phyloP scores from a whole-genome alignment of 345 rosid genomes.

The Nasturtium officinale region DNA sequence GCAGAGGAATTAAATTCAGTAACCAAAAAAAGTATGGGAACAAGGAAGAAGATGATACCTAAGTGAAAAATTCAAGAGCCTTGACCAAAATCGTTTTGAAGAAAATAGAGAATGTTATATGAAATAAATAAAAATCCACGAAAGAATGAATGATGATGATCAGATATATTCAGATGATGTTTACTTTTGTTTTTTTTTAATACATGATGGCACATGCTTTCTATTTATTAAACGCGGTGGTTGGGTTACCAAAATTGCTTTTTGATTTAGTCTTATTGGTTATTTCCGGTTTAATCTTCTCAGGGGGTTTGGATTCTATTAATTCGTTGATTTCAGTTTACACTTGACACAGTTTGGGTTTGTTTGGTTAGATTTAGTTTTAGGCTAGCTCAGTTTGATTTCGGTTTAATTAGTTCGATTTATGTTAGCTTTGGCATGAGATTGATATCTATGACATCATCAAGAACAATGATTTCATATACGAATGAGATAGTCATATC shows the following conservation, averaged over 20 bases:
- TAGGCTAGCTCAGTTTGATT: no score
- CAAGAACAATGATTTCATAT: no score
- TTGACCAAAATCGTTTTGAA: conserved; percentile 11
- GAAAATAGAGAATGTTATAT: conserved; percentile 11
- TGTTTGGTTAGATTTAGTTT: background rate
- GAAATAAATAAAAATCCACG: background rate
- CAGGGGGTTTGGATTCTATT: background rate
- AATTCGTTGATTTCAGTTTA: background rate
- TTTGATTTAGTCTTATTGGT: background rate
- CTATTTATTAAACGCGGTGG: conserved; percentile 16
- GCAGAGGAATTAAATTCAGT: background rate
- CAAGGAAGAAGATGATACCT: conserved; percentile 29
- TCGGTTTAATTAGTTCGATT: background rate
- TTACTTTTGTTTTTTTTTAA: no score
- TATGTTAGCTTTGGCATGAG: background rate
- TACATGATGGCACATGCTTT: conserved; percentile 7
- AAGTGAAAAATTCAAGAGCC: conserved; percentile 4
- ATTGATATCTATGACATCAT: no score
- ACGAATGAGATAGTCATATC: background rate
- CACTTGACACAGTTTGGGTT: background rate
- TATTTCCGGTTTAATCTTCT: background rate
- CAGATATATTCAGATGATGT: background rate
- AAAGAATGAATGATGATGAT: background rate
- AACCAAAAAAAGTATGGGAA: background rate
- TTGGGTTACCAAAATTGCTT: conserved; percentile 17